These are phyloP conservation scores for Starmerella geochares DNA, from an alignment of 805 yeast genomes.

Conservation along the genomic window DNA sequence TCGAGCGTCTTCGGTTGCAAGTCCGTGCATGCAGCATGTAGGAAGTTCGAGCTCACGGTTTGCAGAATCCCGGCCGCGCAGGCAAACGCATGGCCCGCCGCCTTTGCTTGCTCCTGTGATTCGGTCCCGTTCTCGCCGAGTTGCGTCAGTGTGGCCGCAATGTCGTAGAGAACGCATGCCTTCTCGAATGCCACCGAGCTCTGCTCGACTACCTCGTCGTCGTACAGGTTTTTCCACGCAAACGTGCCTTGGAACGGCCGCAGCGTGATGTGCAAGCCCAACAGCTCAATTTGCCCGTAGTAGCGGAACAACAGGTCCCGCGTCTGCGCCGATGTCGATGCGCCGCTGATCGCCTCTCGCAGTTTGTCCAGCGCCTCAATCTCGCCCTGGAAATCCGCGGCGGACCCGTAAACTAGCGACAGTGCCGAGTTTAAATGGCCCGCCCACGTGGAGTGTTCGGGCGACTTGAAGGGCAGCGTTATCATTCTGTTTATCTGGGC, in stretches of 20 bases:
- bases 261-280: conserved; percentile 67
- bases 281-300: conserved; percentile 69
- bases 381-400: conserved; percentile 49
- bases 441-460: conserved; percentile 57
- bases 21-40: conserved; percentile 82
- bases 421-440: conserved; percentile 51
- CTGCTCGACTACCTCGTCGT: conserved; percentile 44
- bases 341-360: conserved; percentile 46
- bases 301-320: conserved; percentile 54
- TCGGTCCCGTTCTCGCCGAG: conserved; percentile 29
- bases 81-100: conserved; percentile 50
- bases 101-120: conserved; percentile 22
- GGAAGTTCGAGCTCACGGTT: conserved; percentile 65
- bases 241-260: conserved; percentile 41
- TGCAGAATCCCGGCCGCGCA: conserved; percentile 69
- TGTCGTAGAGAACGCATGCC: conserved; percentile 69
- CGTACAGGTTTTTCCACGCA: conserved; percentile 70
- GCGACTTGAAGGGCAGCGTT: conserved; percentile 34
- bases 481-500: conserved; percentile 23
- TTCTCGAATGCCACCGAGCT: conserved; percentile 80
- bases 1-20: conserved; percentile 56
- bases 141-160: conserved; percentile 53
- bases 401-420: conserved; percentile 51
- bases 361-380: conserved; percentile 45
- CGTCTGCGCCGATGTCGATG: conserved; percentile 38